phyloP scores from a whole-genome alignment of 2,329 filamentous ascomycete species.

The Clarireedia monteithiana region DNA sequence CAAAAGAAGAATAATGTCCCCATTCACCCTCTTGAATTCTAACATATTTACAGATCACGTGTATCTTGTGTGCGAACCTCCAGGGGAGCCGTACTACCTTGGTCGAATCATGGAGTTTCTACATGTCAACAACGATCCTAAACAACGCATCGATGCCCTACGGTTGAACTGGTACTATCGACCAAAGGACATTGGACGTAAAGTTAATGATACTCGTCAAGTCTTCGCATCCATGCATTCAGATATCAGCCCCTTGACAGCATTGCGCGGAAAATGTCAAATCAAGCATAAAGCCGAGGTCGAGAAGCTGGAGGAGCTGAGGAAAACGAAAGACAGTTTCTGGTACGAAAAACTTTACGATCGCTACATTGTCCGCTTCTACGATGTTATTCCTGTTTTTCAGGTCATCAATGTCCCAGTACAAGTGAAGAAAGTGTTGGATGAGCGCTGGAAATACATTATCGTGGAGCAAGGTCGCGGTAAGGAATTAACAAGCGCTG shows the following conservation, averaged over 20 bases:
- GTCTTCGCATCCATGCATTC: constrained; percentile 99
- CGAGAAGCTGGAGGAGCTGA: constrained; percentile 70
- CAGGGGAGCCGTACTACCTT: constrained; percentile 95
- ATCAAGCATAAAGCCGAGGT: constrained; percentile 88
- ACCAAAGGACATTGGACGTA: constrained; percentile 89
- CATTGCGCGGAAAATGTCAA: constrained; percentile 86
- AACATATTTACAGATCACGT: constrained; percentile 58
- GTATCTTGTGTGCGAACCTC: constrained; percentile 94
- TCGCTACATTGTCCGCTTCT: constrained; percentile 95
- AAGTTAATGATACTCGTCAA: constrained; percentile 81
- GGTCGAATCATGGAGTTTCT: constrained; percentile 98
- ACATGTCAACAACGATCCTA: constrained; percentile 66
- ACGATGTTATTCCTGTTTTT: constrained; percentile 88
- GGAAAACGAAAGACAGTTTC: constrained; percentile 78
- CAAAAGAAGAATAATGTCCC: background rate
- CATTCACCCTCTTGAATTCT: constrained; percentile 11
- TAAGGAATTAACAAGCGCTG: constrained; percentile 91
- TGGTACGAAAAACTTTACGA: constrained; percentile 98
- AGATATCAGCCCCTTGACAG: constrained; percentile 85
- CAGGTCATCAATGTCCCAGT: constrained; percentile 94
- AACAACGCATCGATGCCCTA: constrained; percentile 71
- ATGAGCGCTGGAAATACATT: constrained; percentile 95
- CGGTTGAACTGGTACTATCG: constrained; percentile 98
- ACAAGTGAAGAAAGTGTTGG: constrained; percentile 89
- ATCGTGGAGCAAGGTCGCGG: constrained; percentile 88